Evolutionary conservation across 2,329 filamentous ascomycete species (phyloP).

Genomic region (Ophioceras dolichostomum): DNA sequence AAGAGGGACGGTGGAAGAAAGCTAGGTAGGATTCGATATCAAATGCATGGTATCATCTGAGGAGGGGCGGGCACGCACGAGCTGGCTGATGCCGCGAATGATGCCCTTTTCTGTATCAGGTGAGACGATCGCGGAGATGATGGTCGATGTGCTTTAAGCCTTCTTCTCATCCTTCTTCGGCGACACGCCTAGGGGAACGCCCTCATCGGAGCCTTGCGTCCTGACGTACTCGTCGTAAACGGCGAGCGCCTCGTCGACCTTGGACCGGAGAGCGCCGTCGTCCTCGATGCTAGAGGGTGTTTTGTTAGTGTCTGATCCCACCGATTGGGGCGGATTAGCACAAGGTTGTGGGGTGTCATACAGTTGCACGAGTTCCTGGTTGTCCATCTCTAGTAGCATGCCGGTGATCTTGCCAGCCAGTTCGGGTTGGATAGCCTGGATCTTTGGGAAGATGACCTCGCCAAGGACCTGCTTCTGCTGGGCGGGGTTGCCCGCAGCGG

Average conservation of each 20-base stretch:
- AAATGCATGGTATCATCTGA: slow-evolving; percentile 14
- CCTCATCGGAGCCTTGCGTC: slow-evolving; percentile 42
- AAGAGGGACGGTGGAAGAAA: too few relatives aligned
- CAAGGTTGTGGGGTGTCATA: too few relatives aligned
- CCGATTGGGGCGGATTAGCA: slow-evolving; percentile 18
- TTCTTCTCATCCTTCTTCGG: slow-evolving; percentile 44
- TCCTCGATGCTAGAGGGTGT: slow-evolving; percentile 76
- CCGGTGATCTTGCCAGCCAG: slow-evolving; percentile 98
- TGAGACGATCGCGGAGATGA: slow-evolving; percentile 6
- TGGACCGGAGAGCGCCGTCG: slow-evolving; percentile 75
- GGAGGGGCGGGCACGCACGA: too few relatives aligned
- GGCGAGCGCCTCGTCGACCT: slow-evolving; percentile 93
- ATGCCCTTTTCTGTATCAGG: slow-evolving; percentile 3
- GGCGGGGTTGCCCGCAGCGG: slow-evolving; percentile 34
- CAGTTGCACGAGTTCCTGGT: slow-evolving; percentile 85
- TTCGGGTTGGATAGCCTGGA: slow-evolving; percentile 85
- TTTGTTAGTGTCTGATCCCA: too few relatives aligned
- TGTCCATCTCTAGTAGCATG: slow-evolving; percentile 99
- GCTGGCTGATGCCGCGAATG: too few relatives aligned
- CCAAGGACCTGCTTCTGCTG: slow-evolving; percentile 99
- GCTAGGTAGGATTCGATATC: slow-evolving; percentile 4
- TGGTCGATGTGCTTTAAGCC: slow-evolving; percentile 24
- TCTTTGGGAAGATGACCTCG: slow-evolving; percentile 98
- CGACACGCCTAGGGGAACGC: slow-evolving; percentile 17
- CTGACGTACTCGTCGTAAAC: slow-evolving; percentile 99